These are phyloP conservation scores for Alternaria sp. DNA, from an alignment of 2,329 filamentous ascomycete species.

Conservation along the genomic window DNA sequence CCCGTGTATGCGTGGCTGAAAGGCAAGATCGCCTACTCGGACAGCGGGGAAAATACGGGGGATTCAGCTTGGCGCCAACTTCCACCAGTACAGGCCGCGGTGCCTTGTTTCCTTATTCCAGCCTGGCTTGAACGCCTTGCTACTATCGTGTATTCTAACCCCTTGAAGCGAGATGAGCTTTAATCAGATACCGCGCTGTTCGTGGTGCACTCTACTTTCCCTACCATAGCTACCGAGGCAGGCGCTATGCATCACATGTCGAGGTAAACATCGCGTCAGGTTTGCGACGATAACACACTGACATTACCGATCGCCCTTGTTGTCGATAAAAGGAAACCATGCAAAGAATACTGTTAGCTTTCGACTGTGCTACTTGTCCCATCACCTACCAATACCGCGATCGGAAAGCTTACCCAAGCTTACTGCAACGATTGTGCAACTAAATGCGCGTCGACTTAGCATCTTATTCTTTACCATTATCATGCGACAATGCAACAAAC, in stretches of 20 bases:
- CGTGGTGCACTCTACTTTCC: background rate
- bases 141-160: background rate
- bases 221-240: background rate
- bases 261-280: background rate
- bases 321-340: background rate
- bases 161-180: conserved; percentile 3
- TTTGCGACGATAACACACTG: background rate
- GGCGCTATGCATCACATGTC: background rate
- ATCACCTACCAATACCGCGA: background rate
- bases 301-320: background rate
- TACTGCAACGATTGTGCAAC: background rate
- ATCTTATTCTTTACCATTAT: background rate
- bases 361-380: background rate
- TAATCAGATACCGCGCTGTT: background rate
- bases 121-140: background rate
- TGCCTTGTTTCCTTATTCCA: background rate
- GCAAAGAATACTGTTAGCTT: background rate
- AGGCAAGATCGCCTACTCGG: conserved; percentile 23
- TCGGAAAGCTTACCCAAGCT: background rate
- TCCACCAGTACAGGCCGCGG: conserved; percentile 13
- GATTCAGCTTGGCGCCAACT: conserved; percentile 7
- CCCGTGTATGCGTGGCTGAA: conserved; percentile 12
- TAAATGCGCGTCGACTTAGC: background rate
- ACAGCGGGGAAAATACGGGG: conserved; percentile 18
- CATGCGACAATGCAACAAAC: conserved; percentile 1